Base-by-base conservation (phyloP, 2,329 filamentous ascomycete species). In the Aspergillus ochraceus region DNA sequence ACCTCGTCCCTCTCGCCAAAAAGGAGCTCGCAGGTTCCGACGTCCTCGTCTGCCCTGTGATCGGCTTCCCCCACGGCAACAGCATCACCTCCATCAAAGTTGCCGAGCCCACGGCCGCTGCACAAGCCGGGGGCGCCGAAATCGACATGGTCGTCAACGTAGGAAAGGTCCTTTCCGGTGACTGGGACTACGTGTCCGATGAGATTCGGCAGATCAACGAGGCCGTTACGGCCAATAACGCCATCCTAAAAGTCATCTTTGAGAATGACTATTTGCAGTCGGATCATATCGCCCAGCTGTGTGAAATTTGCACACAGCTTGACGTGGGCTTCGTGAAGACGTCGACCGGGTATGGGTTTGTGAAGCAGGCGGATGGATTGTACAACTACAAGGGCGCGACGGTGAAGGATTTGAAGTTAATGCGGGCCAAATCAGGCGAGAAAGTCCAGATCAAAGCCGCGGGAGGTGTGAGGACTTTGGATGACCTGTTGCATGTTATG, bases 41-140 rank as follows among this genome's bases (percentile, higher is more conserved):
- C 49, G 85, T 87, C 5, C 65, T 75, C 2, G 69, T 87, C 30
- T 88, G 84, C 64, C 77, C 84, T 1, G 86, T 87, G 36, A 80
- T 88, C 61, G 84, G 84, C 26, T 88, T 88, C 64, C 86, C 86
- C 0, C 82, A 86, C 65, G 85, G 86, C 2, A 86, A 82, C 70
- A 82, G 79, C 64, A 85, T 81, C 0, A 82, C 80, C 0, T 70
- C 75, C 12, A 78, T 82, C 61, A 88, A 88, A 66, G 79, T 84
- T 1, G 71, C 76, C 24, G 86, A 88, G 65, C 83, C 85, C 0
- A 69, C 68, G 0, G 76, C 76, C 1, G 84, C 84, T 0, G 78
- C 77, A 0, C 64, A 72, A 3, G 77, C 76, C 0, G 85, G 84
- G 1, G 84, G 80, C 1, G 64, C 71, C 1, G 85, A 88, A 68